Conservation (phyloP, 257 asterid genomes). For the Solanum clarkiae region DNA sequence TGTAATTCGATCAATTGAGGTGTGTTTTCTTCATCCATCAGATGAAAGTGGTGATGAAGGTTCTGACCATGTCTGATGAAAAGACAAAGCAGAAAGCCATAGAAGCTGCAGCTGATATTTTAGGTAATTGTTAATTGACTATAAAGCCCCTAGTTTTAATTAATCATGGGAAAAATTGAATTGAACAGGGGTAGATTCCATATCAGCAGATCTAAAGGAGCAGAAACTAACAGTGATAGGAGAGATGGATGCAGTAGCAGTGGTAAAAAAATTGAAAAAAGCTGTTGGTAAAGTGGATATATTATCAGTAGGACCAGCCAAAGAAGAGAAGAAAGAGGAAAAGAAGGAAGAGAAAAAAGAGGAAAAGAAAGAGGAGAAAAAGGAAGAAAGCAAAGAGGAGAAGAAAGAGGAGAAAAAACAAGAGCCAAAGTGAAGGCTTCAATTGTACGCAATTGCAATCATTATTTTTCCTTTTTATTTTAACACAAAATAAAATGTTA, state of each 20-base stretch:
- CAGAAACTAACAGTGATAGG: conserved; percentile 66
- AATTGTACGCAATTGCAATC: background rate
- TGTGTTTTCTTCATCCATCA: conserved; percentile 9
- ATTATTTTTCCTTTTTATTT: background rate
- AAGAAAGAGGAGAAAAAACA: conserved; percentile 18
- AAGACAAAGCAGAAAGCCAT: conserved; percentile 73
- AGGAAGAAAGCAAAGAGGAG: conserved; percentile 11
- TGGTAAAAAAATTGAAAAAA: conserved; percentile 52
- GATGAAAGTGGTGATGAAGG: conserved; percentile 49
- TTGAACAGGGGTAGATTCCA: conserved; percentile 53
- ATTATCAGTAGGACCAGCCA: conserved; percentile 65
- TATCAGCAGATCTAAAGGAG: conserved; percentile 56
- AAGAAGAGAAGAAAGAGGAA: conserved; percentile 40
- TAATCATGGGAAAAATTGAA: background rate
- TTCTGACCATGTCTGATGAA: conserved; percentile 66
- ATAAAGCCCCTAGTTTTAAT: background rate
- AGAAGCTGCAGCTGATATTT: conserved; percentile 75
- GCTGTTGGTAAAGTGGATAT: conserved; percentile 54
- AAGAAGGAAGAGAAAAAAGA: conserved; percentile 26
- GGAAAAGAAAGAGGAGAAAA: conserved; percentile 13
- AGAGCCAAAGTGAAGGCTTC: background rate
- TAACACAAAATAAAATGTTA: background rate
- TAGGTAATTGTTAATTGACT: conserved; percentile 20
- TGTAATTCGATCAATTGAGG: background rate
- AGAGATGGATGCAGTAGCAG: conserved; percentile 63